Base-by-base conservation (phyloP, 495 filamentous ascomycete species). In the Endocarpon pusillum region DNA sequence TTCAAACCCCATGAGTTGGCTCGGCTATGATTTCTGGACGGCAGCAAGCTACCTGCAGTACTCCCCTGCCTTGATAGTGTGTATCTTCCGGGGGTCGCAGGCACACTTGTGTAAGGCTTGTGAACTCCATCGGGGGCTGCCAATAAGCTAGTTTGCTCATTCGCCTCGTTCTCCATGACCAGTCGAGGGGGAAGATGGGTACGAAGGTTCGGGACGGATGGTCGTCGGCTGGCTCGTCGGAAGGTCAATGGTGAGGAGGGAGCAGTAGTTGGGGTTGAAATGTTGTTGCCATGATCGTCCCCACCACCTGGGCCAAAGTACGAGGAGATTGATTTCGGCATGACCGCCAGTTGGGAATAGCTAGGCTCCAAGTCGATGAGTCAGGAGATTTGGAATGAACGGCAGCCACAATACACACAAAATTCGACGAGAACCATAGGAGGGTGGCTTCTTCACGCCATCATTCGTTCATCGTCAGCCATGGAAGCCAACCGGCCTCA, bases 21-120 rank as follows among this genome's bases (percentile, higher is more conserved):
- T 19, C 78, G 71, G 42, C 66, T 75, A 46, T 81, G 78, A 42
- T 79, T 65, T 24, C 72, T 67, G 18, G 53, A 56, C 19, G 60
- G 58, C 37, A 65, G 62, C n/a, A 69, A 35, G 32, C 61, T 67
- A 3, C 55, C 54, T 0, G 50, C 43, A 14, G 50, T 38, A 17
- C 28, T 31, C 5, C 19, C 12, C 5, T n/a, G 19, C 12, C 28
- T 31, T 31, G 28, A 6, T 15, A 31, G 28, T n/a, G 28, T 14
- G 14, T 5, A 7, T 5, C 5, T 5, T 14, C 28, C 28, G 5
- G 28, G 28, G 28, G 28, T 31, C 12, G 28, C 12, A 14, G 47
- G 45, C 12, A 31, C 47, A 31, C 40, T 42, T 17, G 46, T 51
- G 31, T 51, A 51, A 20, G 37, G 42, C 26, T 38, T 40, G 19